Evolutionary conservation across 495 filamentous ascomycete species (phyloP).

Genomic region (Acidomyces sp.): DNA sequence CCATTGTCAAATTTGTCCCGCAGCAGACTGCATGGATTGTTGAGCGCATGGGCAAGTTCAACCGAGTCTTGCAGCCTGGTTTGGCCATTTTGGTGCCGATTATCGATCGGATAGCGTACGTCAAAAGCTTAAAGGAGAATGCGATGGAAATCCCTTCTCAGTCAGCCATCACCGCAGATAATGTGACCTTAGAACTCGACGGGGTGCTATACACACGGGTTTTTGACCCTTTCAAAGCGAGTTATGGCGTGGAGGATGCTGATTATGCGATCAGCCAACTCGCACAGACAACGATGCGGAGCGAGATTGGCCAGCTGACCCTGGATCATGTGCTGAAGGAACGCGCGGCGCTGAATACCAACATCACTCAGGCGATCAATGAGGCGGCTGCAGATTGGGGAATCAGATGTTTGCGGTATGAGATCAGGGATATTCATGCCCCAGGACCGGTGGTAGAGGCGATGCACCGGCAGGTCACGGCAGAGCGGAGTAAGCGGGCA

Average conservation of each 20-base stretch:
- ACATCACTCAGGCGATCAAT: slow-evolving; percentile 97
- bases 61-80: slow-evolving; percentile 80
- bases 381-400: slow-evolving; percentile 95
- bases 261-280: slow-evolving; percentile 98
- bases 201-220: slow-evolving; percentile 90
- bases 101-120: slow-evolving; percentile 91
- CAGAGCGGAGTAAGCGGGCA: slow-evolving; percentile 88
- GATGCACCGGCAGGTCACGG: slow-evolving; percentile 97
- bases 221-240: slow-evolving; percentile 95
- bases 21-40: slow-evolving; percentile 99
- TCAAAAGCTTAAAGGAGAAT: slow-evolving; percentile 90
- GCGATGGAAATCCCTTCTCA: slow-evolving; percentile 94
- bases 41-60: slow-evolving; percentile 96
- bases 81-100: slow-evolving; percentile 82
- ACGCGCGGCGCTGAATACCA: slow-evolving; percentile 84
- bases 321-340: slow-evolving; percentile 97
- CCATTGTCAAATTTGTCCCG: slow-evolving; percentile 89
- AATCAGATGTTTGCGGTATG: slow-evolving; percentile 88
- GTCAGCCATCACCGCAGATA: slow-evolving; percentile 95
- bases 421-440: slow-evolving; percentile 96
- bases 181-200: slow-evolving; percentile 91
- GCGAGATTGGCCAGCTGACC: slow-evolving; percentile 89
- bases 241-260: slow-evolving; percentile 96
- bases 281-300: slow-evolving; percentile 96
- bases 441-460: slow-evolving; percentile 83